phyloP scores from a whole-genome alignment of 2,329 filamentous ascomycete species.

The Alternaria sp. region DNA sequence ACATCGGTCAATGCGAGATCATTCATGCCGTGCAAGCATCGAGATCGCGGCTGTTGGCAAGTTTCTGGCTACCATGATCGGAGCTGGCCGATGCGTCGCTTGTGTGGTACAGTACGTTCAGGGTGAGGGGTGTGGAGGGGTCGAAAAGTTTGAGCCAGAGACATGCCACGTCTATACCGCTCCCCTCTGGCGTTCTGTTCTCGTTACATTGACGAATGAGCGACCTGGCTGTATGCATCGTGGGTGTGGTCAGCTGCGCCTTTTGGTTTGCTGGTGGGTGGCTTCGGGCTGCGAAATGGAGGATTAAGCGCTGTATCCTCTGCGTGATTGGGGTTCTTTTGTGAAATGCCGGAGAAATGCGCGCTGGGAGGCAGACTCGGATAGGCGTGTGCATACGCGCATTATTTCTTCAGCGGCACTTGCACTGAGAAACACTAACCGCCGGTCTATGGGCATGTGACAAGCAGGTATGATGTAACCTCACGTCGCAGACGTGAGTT shows the following conservation, averaged over 20 bases:
- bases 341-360: background rate
- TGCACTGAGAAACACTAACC: background rate
- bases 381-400: background rate
- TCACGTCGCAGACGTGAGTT: background rate
- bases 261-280: conserved; percentile 9
- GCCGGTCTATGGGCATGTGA: background rate
- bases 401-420: background rate
- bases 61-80: background rate
- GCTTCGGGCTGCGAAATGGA: conserved; percentile 10
- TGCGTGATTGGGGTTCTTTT: background rate
- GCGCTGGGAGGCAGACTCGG: background rate
- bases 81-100: conserved; percentile 9
- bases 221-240: background rate
- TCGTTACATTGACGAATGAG: conserved; percentile 13
- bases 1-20: background rate
- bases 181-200: background rate
- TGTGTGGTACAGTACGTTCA: conserved; percentile 1
- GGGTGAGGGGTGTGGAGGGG: conserved; percentile 10
- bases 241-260: conserved; percentile 21
- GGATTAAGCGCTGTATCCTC: conserved; percentile 3
- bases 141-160: background rate
- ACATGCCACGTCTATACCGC: conserved; percentile 21
- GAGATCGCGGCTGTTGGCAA: background rate
- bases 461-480: background rate
- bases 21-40: conserved; percentile 6